Evolutionary conservation across 345 rosid genomes (phyloP).

Genomic region (Moringa oleifera): DNA sequence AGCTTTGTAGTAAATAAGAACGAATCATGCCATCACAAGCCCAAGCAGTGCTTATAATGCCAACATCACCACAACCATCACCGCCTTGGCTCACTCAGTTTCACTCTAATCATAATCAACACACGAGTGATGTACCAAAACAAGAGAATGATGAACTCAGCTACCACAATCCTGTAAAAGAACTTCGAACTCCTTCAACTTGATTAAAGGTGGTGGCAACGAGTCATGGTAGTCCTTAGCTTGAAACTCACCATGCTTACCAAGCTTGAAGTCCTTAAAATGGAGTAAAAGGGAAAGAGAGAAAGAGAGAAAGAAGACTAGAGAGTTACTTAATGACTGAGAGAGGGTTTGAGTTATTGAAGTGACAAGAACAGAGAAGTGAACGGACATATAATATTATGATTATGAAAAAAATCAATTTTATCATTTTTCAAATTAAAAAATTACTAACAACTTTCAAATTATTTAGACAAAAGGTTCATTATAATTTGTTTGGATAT

Average conservation of each 20-base stretch:
- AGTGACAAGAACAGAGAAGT: background rate
- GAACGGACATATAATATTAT: no score
- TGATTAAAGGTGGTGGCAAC: conserved; percentile 48
- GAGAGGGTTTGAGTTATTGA: background rate
- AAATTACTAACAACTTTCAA: no score
- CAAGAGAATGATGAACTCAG: conserved; percentile 59
- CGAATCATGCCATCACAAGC: conserved; percentile 71
- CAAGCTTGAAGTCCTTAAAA: conserved; percentile 48
- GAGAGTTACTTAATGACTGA: background rate
- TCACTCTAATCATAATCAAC: conserved; percentile 49
- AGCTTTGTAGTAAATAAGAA: conserved; percentile 67
- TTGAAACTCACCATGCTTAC: conserved; percentile 34
- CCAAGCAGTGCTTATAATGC: conserved; percentile 62
- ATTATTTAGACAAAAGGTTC: no score
- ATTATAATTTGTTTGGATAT: no score
- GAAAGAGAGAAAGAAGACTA: background rate
- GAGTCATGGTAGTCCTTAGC: conserved; percentile 55
- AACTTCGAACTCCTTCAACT: conserved; percentile 50
- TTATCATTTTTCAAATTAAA: no score
- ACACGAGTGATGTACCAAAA: conserved; percentile 60
- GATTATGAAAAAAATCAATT: no score
- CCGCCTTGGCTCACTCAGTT: conserved; percentile 17
- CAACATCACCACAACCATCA: conserved; percentile 46
- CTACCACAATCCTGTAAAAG: conserved; percentile 50
- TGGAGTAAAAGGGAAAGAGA: no score